Conservation (phyloP, 495 filamentous ascomycete species). For the Lasiosphaeris hirsuta region DNA sequence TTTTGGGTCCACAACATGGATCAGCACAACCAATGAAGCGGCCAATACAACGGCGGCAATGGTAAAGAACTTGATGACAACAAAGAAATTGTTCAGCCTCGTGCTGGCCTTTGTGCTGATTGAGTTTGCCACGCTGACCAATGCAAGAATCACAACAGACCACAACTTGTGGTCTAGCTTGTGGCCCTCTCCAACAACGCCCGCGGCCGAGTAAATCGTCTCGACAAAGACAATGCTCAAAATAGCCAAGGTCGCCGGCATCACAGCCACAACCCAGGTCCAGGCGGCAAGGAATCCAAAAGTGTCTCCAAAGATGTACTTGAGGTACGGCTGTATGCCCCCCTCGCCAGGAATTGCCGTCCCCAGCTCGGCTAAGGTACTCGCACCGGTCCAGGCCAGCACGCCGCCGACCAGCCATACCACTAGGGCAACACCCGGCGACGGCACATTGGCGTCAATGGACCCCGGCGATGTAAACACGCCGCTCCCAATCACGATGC, state of each 20-base stretch:
- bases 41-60: conserved; percentile 48
- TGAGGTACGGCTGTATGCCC: conserved; percentile 54
- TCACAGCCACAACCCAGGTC: conserved; percentile 57
- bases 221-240: conserved; percentile 58
- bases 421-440: conserved; percentile 48
- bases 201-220: conserved; percentile 47
- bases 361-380: conserved; percentile 53
- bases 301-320: conserved; percentile 53
- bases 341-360: conserved; percentile 48
- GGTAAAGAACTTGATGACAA: conserved; percentile 47
- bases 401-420: conserved; percentile 53
- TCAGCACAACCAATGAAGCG: conserved; percentile 42
- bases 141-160: conserved; percentile 42
- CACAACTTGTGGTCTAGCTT: conserved; percentile 45
- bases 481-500: conserved; percentile 54
- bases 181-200: conserved; percentile 41
- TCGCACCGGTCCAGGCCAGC: conserved; percentile 56
- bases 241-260: conserved; percentile 56
- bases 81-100: conserved; percentile 52
- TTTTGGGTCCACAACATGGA: conserved; percentile 32
- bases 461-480: conserved; percentile 55
- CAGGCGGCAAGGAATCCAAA: conserved; percentile 54
- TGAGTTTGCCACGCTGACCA: conserved; percentile 50
- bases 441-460: conserved; percentile 55
- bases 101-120: conserved; percentile 56